phyloP scores from a whole-genome alignment of 768 basidiomycete genomes.

The Termitomyces sp. region DNA sequence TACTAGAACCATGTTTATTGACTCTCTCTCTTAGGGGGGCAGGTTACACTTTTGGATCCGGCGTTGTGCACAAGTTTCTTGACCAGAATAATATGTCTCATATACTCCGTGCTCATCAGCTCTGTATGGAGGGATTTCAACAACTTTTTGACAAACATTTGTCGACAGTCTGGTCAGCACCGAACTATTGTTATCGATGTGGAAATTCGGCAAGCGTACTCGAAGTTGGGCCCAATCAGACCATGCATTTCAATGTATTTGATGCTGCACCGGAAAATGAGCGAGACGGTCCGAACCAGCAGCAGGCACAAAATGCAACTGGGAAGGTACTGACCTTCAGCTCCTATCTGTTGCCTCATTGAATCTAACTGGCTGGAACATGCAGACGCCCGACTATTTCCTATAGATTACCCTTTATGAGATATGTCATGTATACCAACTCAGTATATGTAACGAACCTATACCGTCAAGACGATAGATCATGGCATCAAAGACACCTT shows the following conservation, averaged over 20 bases:
- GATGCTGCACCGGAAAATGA: slow-evolving; percentile 99
- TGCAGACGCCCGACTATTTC: slow-evolving; percentile 80
- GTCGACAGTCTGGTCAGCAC: slow-evolving; percentile 97
- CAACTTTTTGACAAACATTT: slow-evolving; percentile 95
- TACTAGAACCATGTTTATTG: slow-evolving; percentile 12
- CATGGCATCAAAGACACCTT: neutral
- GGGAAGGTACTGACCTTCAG: slow-evolving; percentile 51
- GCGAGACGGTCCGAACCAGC: slow-evolving; percentile 79
- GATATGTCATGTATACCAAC: slow-evolving; percentile 12
- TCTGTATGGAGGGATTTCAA: slow-evolving; percentile 99
- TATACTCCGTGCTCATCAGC: slow-evolving; percentile 95
- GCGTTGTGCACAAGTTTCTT: slow-evolving; percentile 96
- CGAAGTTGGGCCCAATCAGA: slow-evolving; percentile 87
- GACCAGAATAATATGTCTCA: slow-evolving; percentile 95
- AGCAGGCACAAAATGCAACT: slow-evolving; percentile 62
- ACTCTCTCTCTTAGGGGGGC: slow-evolving; percentile 66
- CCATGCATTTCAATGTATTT: slow-evolving; percentile 95
- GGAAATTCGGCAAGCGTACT: slow-evolving; percentile 96
- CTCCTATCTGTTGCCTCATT: slow-evolving; percentile 9
- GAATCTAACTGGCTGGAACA: slow-evolving; percentile 2
- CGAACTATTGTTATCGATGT: slow-evolving; percentile 98
- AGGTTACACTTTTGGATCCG: slow-evolving; percentile 97
- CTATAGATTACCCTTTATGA: slow-evolving; percentile 26
- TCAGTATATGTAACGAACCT: slow-evolving; percentile 8
- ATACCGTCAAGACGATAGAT: neutral